phyloP scores from a whole-genome alignment of 202 grass and related monocot species.

The Cymbopogon flexuosus region DNA sequence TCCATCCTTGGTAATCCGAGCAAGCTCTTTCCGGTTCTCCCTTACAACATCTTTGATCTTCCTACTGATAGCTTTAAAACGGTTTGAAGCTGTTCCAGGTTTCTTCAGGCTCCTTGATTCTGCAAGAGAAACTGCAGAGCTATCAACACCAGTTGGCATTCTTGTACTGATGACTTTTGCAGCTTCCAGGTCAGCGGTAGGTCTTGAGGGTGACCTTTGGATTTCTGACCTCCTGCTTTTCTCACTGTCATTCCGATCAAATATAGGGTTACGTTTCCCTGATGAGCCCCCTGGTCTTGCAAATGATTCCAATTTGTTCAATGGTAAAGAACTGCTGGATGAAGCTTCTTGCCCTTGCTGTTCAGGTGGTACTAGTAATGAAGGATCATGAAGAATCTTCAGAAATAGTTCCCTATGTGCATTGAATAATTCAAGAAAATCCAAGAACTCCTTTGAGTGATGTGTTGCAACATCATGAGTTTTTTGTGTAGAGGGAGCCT shows the following conservation, averaged over 20 bases:
- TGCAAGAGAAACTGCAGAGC: constrained; percentile 24
- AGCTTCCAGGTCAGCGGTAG: constrained; percentile 23
- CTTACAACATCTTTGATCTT: constrained; percentile 73
- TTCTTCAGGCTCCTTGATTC: constrained; percentile 41
- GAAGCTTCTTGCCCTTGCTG: constrained; percentile 50
- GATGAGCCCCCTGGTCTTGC: constrained; percentile 46
- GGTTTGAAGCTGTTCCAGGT: constrained; percentile 31
- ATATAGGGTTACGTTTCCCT: constrained; percentile 41
- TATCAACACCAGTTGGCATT: constrained; percentile 37
- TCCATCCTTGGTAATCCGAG: constrained; percentile 70
- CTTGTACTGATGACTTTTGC: constrained; percentile 33
- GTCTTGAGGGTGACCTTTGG: constrained; percentile 25
- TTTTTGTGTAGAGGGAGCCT: constrained; percentile 24
- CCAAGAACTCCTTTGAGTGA: constrained; percentile 76
- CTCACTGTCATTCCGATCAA: constrained; percentile 36
- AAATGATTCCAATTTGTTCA: constrained; percentile 55
- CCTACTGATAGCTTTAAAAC: constrained; percentile 54
- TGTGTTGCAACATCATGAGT: constrained; percentile 25
- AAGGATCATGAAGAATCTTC: constrained; percentile 72
- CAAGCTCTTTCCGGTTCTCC: constrained; percentile 63
- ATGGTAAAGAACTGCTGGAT: constrained; percentile 16
- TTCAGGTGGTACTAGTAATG: constrained; percentile 40
- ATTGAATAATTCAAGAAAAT: constrained; percentile 71
- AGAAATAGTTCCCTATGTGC: constrained; percentile 72
- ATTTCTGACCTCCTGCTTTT: constrained; percentile 23